phyloP scores from a whole-genome alignment of 1,139 yeast genomes.

The Lodderomyces pseudojiufengensis region DNA sequence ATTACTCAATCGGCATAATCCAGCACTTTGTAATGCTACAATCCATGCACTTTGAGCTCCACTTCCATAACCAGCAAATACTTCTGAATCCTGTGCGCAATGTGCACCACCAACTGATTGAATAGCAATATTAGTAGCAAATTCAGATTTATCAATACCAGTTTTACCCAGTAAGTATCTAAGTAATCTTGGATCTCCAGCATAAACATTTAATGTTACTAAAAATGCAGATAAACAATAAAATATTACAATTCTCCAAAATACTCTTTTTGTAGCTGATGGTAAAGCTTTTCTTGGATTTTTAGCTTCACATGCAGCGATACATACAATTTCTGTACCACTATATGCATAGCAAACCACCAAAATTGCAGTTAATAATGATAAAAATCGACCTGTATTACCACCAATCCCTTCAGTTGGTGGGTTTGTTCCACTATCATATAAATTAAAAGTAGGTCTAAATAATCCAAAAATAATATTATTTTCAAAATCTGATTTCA shows the following conservation, averaged over 20 bases:
- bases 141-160: slow-evolving; percentile 24
- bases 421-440: slow-evolving; percentile 48
- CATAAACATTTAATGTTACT: slow-evolving; percentile 66
- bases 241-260: slow-evolving; percentile 66
- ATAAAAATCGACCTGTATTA: slow-evolving; percentile 57
- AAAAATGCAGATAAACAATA: slow-evolving; percentile 69
- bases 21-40: slow-evolving; percentile 69
- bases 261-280: slow-evolving; percentile 70
- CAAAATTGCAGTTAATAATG: slow-evolving; percentile 59
- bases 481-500: slow-evolving; percentile 46
- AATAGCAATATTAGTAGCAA: slow-evolving; percentile 30
- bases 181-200: slow-evolving; percentile 70
- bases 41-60: slow-evolving; percentile 79
- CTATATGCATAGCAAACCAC: slow-evolving; percentile 71
- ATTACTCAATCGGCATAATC: slow-evolving; percentile 58
- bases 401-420: slow-evolving; percentile 56
- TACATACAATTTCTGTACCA: slow-evolving; percentile 79
- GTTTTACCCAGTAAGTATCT: slow-evolving; percentile 45
- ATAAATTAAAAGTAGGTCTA: slow-evolving; percentile 62
- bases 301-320: slow-evolving; percentile 83
- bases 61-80: slow-evolving; percentile 49
- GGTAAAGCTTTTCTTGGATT: slow-evolving; percentile 80
- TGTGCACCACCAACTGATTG: slow-evolving; percentile 38
- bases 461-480: slow-evolving; percentile 65
- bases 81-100: slow-evolving; percentile 29